Percentiles rank a stretch among this genome's conserved stretches.
Evolutionary conservation across 1,284 basidiomycete genomes (phyloP).

Genomic region (Caloboletus inedulis): DNA sequence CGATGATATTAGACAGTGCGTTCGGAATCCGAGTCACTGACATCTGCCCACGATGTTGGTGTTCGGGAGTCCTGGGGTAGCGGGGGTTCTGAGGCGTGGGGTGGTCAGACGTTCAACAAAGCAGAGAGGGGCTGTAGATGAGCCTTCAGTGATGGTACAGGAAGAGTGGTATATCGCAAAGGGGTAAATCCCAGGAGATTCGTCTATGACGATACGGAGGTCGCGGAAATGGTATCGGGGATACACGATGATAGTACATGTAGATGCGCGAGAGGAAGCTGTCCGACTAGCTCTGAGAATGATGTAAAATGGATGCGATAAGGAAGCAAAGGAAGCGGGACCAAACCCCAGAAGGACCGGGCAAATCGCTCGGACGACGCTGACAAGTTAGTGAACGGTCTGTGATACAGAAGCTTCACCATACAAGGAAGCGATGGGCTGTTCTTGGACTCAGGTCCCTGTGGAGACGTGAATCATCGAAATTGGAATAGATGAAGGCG

Average conservation of each 20-base stretch:
- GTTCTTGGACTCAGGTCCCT: slow-evolving; percentile 30
- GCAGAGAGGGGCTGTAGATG: slow-evolving; percentile 54
- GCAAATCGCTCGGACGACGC: slow-evolving; percentile 35
- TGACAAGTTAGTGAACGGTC: slow-evolving; percentile 25
- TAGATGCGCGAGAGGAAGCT: slow-evolving; percentile 44
- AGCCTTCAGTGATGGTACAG: slow-evolving; percentile 43
- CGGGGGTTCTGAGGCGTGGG: slow-evolving; percentile 48
- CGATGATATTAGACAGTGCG: slow-evolving; percentile 36
- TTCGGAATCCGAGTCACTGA: slow-evolving; percentile 34
- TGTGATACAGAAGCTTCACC: slow-evolving; percentile 29
- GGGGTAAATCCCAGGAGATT: slow-evolving; percentile 62
- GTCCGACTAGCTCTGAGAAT: slow-evolving; percentile 44
- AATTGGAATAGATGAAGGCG: not conserved
- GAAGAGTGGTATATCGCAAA: slow-evolving; percentile 50
- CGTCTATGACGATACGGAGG: slow-evolving; percentile 38
- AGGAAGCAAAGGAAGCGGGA: slow-evolving; percentile 59
- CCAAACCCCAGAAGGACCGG: slow-evolving; percentile 36
- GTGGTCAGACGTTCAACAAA: slow-evolving; percentile 54
- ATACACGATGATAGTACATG: slow-evolving; percentile 29
- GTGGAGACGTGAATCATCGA: slow-evolving; percentile 2
- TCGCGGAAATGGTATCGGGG: slow-evolving; percentile 25
- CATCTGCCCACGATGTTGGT: slow-evolving; percentile 29
- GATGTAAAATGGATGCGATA: slow-evolving; percentile 60
- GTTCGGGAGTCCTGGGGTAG: slow-evolving; percentile 22
- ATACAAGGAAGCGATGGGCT: slow-evolving; percentile 30